Evolutionary conservation across 108 stramenopile genomes (phyloP), one percentile per base, ranked within the genome.

Genomic region (Cyclostephanos invisitatus): DNA sequence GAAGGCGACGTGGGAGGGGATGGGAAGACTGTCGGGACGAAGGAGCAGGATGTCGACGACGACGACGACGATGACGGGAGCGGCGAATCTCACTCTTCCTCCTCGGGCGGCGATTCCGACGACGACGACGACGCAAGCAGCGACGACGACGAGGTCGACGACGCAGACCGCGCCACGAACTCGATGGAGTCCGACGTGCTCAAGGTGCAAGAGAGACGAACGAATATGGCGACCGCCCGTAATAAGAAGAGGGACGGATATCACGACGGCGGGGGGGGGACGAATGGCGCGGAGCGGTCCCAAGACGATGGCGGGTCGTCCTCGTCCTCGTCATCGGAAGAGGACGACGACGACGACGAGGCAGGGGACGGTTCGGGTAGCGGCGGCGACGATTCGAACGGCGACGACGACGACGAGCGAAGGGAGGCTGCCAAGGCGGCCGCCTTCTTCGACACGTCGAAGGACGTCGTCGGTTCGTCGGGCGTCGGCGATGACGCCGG

Each of bases 371-470:
- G 86, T 47, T 73, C 83, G 14, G 70, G 73, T 36, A 70, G 75
- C 29, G 84, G 75, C 8, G 69, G 74, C 21, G 62, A 75, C 6
- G 72, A 60, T 0, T 47, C 66, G 18, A 73, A 78, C 4, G 84
- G 83, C 22, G 85, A 87, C 36, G 87, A 87, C 25, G 78, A 84
- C 28, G 80, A 86, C 57, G 91, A 86, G 63, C 42, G 49, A 29
- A 74, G 12, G 2, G 80, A 81, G 29, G 85, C 82, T 1, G 78
- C 73, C 53, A 94, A 91, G 70, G 92, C 86, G 12, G 89, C 86
- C 5, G 73, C 84, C 21, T 94, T 83, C 50, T 94, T 94, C 60
- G 92, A 91, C 75, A 62, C 77, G 10, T 46, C 75, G 22, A 53
- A 63, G 11, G 28, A 64, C 27, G 53, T 51, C 18, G 44, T 15